Conservation (phyloP, 2,329 filamentous ascomycete genomes). For the Aspergillus uvarum region DNA sequence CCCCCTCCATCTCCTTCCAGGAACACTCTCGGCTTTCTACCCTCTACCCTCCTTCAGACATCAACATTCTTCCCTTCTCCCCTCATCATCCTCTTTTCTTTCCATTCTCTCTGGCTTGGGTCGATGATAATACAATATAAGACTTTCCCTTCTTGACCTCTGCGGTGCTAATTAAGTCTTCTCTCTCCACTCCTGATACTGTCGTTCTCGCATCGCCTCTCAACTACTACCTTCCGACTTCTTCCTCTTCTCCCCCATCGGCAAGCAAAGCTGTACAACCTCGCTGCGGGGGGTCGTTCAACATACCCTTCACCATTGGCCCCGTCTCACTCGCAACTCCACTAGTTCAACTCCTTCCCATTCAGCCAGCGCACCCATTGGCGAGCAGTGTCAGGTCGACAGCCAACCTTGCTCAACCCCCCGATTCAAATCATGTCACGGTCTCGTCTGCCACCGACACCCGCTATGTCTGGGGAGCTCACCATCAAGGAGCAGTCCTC, state of each 20-base stretch:
- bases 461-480: slow-evolving; percentile 41
- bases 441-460: slow-evolving; percentile 37
- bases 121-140: neutral
- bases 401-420: neutral
- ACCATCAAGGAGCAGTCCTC: slow-evolving; percentile 37
- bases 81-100: neutral
- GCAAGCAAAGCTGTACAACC: slow-evolving; percentile 10
- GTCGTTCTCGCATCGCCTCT: neutral
- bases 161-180: neutral
- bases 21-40: neutral
- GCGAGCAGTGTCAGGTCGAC: neutral
- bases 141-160: neutral
- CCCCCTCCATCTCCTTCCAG: neutral
- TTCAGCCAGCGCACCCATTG: neutral
- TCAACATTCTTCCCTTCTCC: neutral
- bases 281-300: slow-evolving; percentile 9
- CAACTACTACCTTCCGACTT: neutral
- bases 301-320: slow-evolving; percentile 2
- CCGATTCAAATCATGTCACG: slow-evolving; percentile 30
- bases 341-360: neutral
- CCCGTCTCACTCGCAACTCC: neutral
- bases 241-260: neutral
- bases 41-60: neutral
- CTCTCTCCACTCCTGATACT: neutral
- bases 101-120: slow-evolving; percentile 8